Evolutionary conservation across 345 rosid species (phyloP).

Genomic region (Eucalyptus curtisii): DNA sequence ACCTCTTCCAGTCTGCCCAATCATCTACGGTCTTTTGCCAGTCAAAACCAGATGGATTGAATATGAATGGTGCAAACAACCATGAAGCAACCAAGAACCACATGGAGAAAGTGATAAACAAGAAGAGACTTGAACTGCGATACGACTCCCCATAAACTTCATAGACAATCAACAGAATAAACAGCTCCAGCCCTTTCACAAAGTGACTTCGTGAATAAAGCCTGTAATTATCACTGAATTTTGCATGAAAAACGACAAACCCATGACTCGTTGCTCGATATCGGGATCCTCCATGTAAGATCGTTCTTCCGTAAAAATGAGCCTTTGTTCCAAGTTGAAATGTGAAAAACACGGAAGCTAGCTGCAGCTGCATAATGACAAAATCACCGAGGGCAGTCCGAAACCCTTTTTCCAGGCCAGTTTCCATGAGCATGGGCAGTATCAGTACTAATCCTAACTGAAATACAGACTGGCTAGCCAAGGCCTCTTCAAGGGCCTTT

Average conservation of each 20-base stretch:
- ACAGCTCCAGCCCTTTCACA: constrained; percentile 82
- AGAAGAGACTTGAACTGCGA: constrained; percentile 58
- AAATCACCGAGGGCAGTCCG: constrained; percentile 81
- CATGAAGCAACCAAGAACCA: constrained; percentile 95
- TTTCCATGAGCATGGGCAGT: constrained; percentile 96
- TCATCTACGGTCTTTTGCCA: constrained; percentile 97
- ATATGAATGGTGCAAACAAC: constrained; percentile 91
- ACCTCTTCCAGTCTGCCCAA: constrained; percentile 97
- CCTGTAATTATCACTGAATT: constrained; percentile 87
- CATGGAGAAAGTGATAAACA: constrained; percentile 68
- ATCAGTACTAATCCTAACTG: constrained; percentile 81
- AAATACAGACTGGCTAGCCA: constrained; percentile 72
- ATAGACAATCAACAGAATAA: constrained; percentile 56
- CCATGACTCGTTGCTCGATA: constrained; percentile 86
- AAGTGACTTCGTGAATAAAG: constrained; percentile 89
- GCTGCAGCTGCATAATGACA: constrained; percentile 94
- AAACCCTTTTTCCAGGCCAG: constrained; percentile 90
- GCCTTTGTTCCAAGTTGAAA: constrained; percentile 98
- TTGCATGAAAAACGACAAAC: constrained; percentile 85
- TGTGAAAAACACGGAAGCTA: constrained; percentile 90
- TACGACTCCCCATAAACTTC: constrained; percentile 62
- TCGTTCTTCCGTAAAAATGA: constrained; percentile 84
- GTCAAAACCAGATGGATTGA: constrained; percentile 94
- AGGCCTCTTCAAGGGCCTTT: constrained; percentile 84
- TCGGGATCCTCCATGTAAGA: constrained; percentile 88